Conservation (phyloP, 257 asterid species). For the Solanum paucissectum region DNA sequence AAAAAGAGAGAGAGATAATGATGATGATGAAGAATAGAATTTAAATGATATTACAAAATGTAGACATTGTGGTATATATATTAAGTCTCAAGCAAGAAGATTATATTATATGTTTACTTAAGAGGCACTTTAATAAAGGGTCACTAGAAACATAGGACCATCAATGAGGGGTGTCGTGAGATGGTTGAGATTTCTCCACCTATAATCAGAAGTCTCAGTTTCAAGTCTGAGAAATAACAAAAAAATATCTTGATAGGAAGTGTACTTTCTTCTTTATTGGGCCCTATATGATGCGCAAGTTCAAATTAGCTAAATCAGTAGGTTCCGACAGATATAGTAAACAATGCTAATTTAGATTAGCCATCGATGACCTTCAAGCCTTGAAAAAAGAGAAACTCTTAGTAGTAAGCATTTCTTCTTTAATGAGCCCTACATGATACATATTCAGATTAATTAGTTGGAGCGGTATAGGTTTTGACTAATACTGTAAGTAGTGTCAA, state of each 20-base stretch:
- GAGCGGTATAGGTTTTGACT: background rate
- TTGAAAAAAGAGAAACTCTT: background rate
- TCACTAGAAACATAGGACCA: conserved; percentile 10
- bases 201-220: background rate
- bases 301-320: background rate
- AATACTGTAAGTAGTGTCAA: background rate
- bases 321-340: fast-evolving
- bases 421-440: background rate
- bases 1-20: background rate
- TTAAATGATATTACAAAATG: conserved; percentile 17
- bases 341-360: background rate
- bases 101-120: conserved; percentile 4
- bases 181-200: background rate
- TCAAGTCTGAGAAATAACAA: fast-evolving
- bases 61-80: conserved; percentile 19
- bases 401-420: background rate
- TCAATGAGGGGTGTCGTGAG: background rate
- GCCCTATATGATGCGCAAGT: background rate
- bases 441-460: background rate
- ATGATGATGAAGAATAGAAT: conserved; percentile 5
- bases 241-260: background rate
- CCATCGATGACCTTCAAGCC: background rate
- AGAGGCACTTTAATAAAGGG: conserved; percentile 7
- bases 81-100: conserved; percentile 1
- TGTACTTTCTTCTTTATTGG: background rate